Evolutionary conservation across 805 yeast genomes (phyloP), one percentile per base, ranked within the genome.

Genomic region (Ogataea methylovora): DNA sequence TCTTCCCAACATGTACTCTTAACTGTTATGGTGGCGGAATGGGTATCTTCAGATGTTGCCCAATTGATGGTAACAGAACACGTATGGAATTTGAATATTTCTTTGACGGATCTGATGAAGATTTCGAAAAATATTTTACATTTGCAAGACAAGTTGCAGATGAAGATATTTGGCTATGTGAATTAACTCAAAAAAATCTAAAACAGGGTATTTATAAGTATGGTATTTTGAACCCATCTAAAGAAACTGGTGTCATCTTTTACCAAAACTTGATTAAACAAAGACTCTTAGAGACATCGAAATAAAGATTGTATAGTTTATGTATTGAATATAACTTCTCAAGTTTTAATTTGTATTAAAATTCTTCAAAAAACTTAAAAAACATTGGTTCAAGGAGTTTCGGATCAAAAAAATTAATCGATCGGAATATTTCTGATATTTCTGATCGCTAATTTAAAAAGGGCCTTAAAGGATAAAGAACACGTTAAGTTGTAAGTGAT

Each of bases 61-160:
- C 59, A n/a, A 36, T 52, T 23, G 37, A 36, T 21, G 58, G 51
- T 2, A 41, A 40, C 34, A 51, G 37, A 23, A 41, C 46, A 8
- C 44, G 58, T 21, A 52, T 50, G 54, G 58, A 54, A 38, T 52
- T 54, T 34, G 59, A 54, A 31, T 54, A 52, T 31, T 54, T 37
- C 34, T 52, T 50, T 32, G 46, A 47, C 19, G 56, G 54, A 15
- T 20, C 40, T n/a, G 48, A 48, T 11, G 56, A 51, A 33, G 51
- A 48, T 4, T 54, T 48, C 30, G 50, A 52, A 37, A 42, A 27
- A 7, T 54, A 52, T 37, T 52, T 39, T 33, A 43, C 45, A 26
- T 54, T 54, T 42, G 58, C 54, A 3, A 45, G 59, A 38, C 57
- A 52, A 39, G 59, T 54, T 30, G 58, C 58, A 10, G 21, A 42